Conservation (phyloP, 2,329 filamentous ascomycete species). For the Colletotrichum agaves region DNA sequence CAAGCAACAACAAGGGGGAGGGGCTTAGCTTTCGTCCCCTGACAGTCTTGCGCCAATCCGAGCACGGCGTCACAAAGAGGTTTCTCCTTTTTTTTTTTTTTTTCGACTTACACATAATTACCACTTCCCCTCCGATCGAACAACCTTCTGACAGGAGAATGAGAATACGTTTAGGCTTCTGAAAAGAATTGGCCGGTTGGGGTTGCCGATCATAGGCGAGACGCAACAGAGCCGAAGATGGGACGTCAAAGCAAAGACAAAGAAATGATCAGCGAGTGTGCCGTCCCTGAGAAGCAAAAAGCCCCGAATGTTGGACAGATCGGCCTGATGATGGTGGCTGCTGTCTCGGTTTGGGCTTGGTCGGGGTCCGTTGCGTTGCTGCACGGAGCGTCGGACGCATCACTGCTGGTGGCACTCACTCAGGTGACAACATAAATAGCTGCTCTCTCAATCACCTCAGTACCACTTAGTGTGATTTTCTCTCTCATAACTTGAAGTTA, state of each 20-base stretch:
- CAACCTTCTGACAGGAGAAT: slow-evolving; percentile 4
- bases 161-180: background rate
- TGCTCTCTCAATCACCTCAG: too few relatives aligned
- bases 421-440: too few relatives aligned
- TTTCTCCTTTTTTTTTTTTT: background rate
- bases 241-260: slow-evolving; percentile 24
- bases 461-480: too few relatives aligned
- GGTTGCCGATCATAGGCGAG: slow-evolving; percentile 13
- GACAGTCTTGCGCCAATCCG: background rate
- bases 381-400: slow-evolving; percentile 18
- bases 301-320: slow-evolving; percentile 14
- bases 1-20: background rate
- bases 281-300: slow-evolving; percentile 4
- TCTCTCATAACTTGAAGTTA: too few relatives aligned
- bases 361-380: background rate
- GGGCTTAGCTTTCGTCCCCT: slow-evolving; percentile 13
- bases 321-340: background rate
- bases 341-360: slow-evolving; percentile 2
- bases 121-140: background rate
- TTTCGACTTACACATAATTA: background rate
- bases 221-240: slow-evolving; percentile 6
- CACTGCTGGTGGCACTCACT: too few relatives aligned
- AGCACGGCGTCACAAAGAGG: background rate
- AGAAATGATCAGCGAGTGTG: slow-evolving; percentile 27
- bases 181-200: slow-evolving; percentile 2